These are phyloP conservation scores for Candida sp. DNA, from an alignment of 1,139 yeast genomes.

Conservation along the genomic window DNA sequence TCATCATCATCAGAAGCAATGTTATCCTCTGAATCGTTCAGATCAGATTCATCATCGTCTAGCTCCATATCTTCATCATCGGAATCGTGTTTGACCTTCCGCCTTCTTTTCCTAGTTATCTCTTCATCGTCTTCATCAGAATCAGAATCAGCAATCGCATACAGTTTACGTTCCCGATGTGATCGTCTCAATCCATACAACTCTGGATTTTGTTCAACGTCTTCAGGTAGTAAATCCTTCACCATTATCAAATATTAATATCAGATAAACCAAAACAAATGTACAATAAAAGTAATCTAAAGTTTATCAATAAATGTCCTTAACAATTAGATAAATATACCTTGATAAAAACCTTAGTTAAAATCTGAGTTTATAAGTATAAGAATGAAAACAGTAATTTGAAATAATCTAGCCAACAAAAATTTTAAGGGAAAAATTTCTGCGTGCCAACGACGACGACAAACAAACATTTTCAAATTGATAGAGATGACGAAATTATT, in stretches of 20 bases:
- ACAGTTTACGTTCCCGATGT: slow-evolving; percentile 58
- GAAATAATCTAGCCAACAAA: background rate
- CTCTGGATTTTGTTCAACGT: slow-evolving; percentile 69
- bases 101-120: slow-evolving; percentile 8
- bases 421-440: slow-evolving; percentile 1
- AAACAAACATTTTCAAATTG: background rate
- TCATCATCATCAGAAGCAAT: slow-evolving; percentile 17
- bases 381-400: background rate
- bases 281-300: too few species aligned
- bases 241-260: slow-evolving; percentile 5
- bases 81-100: slow-evolving; percentile 17
- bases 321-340: too few species aligned
- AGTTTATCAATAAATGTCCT: too few species aligned
- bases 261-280: too few species aligned
- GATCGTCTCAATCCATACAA: slow-evolving; percentile 90
- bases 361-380: background rate
- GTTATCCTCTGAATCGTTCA: slow-evolving; percentile 18
- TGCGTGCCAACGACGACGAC: slow-evolving; percentile 4
- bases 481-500: background rate
- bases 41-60: slow-evolving; percentile 11
- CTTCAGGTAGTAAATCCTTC: slow-evolving; percentile 25
- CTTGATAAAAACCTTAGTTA: background rate
- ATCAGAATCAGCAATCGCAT: slow-evolving; percentile 40
- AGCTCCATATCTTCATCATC: slow-evolving; percentile 25
- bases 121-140: slow-evolving; percentile 20